phyloP scores from a whole-genome alignment of 2,329 filamentous ascomycete genomes.

The Rasamsonia emersonii region DNA sequence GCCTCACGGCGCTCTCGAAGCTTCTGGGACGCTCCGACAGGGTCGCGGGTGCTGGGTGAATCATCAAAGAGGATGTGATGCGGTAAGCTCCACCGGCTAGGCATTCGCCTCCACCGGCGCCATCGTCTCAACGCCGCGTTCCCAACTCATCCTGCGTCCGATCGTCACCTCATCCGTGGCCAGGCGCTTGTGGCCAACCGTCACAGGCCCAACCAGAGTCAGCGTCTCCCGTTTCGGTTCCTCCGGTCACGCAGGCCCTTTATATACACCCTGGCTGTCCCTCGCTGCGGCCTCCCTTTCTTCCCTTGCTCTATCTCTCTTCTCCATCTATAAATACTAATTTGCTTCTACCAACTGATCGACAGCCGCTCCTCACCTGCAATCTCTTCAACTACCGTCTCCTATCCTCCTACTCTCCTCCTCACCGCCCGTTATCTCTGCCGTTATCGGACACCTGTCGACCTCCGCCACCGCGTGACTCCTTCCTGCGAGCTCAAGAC shows the following conservation, averaged over 20 bases:
- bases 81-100: too few relatives aligned
- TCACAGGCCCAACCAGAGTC: constrained; percentile 3
- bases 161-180: constrained; percentile 10
- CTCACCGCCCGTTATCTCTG: constrained; percentile 5
- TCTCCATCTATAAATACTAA: background rate
- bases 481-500: constrained; percentile 2
- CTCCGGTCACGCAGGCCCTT: background rate
- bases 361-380: too few relatives aligned
- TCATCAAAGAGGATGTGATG: too few relatives aligned
- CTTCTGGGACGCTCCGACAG: too few relatives aligned
- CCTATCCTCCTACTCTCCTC: constrained; percentile 1
- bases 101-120: too few relatives aligned
- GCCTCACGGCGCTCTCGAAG: too few relatives aligned
- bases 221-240: background rate
- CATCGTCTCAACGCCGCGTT: too few relatives aligned
- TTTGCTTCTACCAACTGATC: too few relatives aligned
- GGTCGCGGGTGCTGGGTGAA: too few relatives aligned
- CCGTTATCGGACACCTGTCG: constrained; percentile 7
- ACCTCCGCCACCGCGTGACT: constrained; percentile 6
- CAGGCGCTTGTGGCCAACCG: constrained; percentile 7
- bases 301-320: background rate
- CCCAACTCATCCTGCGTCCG: constrained; percentile 5
- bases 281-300: constrained; percentile 4
- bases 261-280: constrained; percentile 5
- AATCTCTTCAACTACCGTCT: too few relatives aligned